Evolutionary conservation across 163 green algal genomes (phyloP), one percentile per base, ranked within the genome.

Genomic region (Chlamydomonas reinhardtii): DNA sequence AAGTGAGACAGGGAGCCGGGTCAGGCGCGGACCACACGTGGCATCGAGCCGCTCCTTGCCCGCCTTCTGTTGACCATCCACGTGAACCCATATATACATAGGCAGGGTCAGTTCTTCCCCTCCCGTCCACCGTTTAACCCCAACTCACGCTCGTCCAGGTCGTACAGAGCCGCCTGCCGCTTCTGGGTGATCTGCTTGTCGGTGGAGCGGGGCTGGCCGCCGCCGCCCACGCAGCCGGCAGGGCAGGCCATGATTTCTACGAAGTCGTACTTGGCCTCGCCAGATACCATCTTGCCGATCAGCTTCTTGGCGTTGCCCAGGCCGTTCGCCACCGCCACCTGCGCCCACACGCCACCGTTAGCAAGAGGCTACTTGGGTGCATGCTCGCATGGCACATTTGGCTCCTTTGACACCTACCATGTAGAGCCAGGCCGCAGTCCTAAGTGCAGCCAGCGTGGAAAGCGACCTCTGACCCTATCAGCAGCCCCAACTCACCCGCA

Each of bases 201-300:
- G 24, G 89, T 86, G 35, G 74, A 89, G 72, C 91, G 89, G 0
- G 94, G 94, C 87, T 96, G 93, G 61, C 94, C 94, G 70, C 92
- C 94, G 65, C 94, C 94, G 32, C 92, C 91, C 73, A 96, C 94
- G 89, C 94, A 96, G 65, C 94, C 94, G 43, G 91, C 90, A 14
- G 93, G 92, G 83, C 92, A 95, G 4, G 93, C 91, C 94, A 96
- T 96, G 20, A 96, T 89, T 82, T 96, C 93, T 17, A 96, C 83
- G 64, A 96, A 96, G 74, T 95, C 90, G 73, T 93, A 93, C 48
- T 93, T 75, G 43, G 73, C 70, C 35, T 84, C 75, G n/a, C 89
- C 91, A 3, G 78, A 48, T 62, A 72, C 68, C 78, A 85, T 85
- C 78, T 85, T 85, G 37, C 68, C 89, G 43, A 95, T 79, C 35